Evolutionary conservation across 805 yeast genomes (phyloP).

Genomic region (Wickerhamiella cacticola): DNA sequence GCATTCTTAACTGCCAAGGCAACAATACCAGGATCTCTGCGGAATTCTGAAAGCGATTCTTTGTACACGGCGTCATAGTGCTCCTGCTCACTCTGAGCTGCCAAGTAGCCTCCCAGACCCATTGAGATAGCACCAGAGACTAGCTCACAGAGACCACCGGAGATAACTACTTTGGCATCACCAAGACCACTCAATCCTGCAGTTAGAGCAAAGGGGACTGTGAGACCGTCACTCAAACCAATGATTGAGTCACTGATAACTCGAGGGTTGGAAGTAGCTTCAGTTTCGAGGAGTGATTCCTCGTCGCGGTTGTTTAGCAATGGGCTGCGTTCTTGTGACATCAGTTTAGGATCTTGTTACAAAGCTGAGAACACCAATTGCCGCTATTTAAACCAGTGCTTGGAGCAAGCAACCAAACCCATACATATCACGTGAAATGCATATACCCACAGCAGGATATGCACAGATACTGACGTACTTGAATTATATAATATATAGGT

Average conservation of each 20-base stretch:
- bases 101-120: slow-evolving; percentile 94
- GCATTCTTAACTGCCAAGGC: slow-evolving; percentile 2
- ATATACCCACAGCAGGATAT: no score
- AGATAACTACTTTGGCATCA: slow-evolving; percentile 74
- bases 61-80: slow-evolving; percentile 17
- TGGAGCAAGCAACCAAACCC: neutral
- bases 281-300: slow-evolving; percentile 1
- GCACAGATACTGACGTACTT: no score
- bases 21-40: slow-evolving; percentile 1
- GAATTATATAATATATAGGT: no score
- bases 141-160: slow-evolving; percentile 96
- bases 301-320: slow-evolving; percentile 7
- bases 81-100: slow-evolving; percentile 70
- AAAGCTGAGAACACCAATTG: neutral
- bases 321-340: slow-evolving; percentile 8
- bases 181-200: slow-evolving; percentile 91
- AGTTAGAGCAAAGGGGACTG: slow-evolving; percentile 94
- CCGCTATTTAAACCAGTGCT: neutral
- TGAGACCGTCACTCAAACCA: slow-evolving; percentile 87
- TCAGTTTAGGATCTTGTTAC: slow-evolving; percentile 1
- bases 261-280: slow-evolving; percentile 41
- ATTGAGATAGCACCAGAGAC: slow-evolving; percentile 94
- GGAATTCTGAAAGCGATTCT: neutral
- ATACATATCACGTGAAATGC: no score
- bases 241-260: slow-evolving; percentile 87